Evolutionary conservation across 2,329 filamentous ascomycete genomes (phyloP).

Genomic region (Xylariales sp.): DNA sequence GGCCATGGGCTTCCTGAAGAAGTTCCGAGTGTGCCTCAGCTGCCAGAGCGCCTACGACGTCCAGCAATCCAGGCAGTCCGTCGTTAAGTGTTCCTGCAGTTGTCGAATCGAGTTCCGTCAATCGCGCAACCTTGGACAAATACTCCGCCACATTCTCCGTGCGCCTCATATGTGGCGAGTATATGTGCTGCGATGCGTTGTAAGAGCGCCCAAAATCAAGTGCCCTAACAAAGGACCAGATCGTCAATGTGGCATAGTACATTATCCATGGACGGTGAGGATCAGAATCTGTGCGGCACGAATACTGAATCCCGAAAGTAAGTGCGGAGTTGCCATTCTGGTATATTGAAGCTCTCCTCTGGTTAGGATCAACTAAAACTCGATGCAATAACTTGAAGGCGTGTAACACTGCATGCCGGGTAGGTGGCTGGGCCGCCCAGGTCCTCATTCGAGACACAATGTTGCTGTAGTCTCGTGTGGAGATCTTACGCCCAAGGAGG

Average conservation of each 20-base stretch:
- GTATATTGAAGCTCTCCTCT: slow-evolving; percentile 17
- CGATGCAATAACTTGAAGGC: slow-evolving; percentile 74
- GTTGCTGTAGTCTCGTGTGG: slow-evolving; percentile 66
- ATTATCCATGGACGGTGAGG: slow-evolving; percentile 87
- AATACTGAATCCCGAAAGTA: slow-evolving; percentile 51
- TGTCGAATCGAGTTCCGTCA: slow-evolving; percentile 65
- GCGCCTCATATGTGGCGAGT: slow-evolving; percentile 15
- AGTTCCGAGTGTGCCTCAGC: slow-evolving; percentile 57
- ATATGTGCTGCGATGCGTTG: slow-evolving; percentile 49
- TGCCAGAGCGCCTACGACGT: slow-evolving; percentile 38
- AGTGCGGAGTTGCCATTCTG: slow-evolving; percentile 20
- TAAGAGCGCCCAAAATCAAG: slow-evolving; percentile 54
- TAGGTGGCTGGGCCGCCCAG: slow-evolving; percentile 72
- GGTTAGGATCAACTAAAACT: slow-evolving; percentile 59
- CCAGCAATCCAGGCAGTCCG: slow-evolving; percentile 41
- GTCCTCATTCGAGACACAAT: slow-evolving; percentile 71
- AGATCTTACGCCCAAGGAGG: slow-evolving; percentile 73
- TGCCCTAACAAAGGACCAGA: slow-evolving; percentile 84
- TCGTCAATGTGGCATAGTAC: slow-evolving; percentile 79
- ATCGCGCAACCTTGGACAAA: slow-evolving; percentile 59
- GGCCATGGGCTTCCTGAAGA: slow-evolving; percentile 67
- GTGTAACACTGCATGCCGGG: slow-evolving; percentile 78
- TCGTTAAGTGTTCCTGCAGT: slow-evolving; percentile 62
- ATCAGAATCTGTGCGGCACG: slow-evolving; percentile 70
- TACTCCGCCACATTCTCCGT: slow-evolving; percentile 36